These are phyloP conservation scores for Leccinum griseonigrum DNA, from an alignment of 1,284 basidiomycete species.

Conservation along the genomic window DNA sequence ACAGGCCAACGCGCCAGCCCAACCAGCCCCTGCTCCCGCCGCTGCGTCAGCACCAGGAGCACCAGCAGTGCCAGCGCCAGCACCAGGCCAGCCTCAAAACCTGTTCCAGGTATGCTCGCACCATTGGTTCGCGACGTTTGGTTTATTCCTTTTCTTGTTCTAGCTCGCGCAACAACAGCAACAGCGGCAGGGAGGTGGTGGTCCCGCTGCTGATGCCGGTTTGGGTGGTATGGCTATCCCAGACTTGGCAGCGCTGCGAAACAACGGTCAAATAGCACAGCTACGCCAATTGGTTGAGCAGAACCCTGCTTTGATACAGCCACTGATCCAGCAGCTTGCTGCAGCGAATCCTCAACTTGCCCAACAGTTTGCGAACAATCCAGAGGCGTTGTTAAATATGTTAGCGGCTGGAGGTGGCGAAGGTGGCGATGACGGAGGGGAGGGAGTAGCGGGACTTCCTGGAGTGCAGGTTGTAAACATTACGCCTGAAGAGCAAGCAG, in stretches of 20 bases:
- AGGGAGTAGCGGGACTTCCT: not conserved
- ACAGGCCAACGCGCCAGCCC: constrained; percentile 38
- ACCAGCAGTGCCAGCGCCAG: constrained; percentile 23
- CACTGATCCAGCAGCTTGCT: constrained; percentile 81
- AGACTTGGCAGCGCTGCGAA: constrained; percentile 54
- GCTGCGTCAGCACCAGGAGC: constrained; percentile 34
- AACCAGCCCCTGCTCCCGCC: constrained; percentile 35
- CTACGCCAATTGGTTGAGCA: constrained; percentile 68
- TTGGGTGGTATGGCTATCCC: constrained; percentile 35
- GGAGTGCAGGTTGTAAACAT: constrained; percentile 68
- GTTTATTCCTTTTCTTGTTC: constrained; percentile 5
- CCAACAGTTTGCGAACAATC: constrained; percentile 64
- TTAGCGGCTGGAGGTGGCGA: constrained; percentile 50
- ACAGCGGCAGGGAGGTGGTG: constrained; percentile 49
- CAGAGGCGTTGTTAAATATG: constrained; percentile 65
- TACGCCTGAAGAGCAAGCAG: constrained; percentile 81
- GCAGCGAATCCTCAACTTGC: constrained; percentile 73
- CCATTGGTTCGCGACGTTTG: not conserved
- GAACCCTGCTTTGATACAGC: constrained; percentile 79
- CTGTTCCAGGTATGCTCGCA: constrained; percentile 63
- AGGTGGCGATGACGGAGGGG: constrained; percentile 36
- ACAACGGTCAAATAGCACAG: constrained; percentile 63
- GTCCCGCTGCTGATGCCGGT: constrained; percentile 27
- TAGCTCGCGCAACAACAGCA: constrained; percentile 74
- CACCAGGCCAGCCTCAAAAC: constrained; percentile 53